Evolutionary conservation across 495 filamentous ascomycete species (phyloP).

Genomic region (Aspergillus sclerotioniger): DNA sequence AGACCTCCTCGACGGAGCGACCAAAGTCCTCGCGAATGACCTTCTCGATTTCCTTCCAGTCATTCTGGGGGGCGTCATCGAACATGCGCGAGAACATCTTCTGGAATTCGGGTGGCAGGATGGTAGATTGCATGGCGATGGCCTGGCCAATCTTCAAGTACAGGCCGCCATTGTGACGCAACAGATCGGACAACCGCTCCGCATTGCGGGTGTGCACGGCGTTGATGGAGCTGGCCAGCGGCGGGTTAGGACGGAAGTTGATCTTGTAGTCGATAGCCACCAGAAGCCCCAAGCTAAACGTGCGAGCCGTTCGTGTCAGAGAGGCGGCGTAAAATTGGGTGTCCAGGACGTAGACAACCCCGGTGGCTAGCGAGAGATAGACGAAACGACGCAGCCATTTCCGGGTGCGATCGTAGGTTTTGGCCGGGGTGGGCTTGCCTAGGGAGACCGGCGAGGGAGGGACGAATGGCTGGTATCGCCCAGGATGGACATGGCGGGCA

Average conservation of each 20-base stretch:
- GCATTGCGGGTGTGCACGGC: constrained; percentile 80
- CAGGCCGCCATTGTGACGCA: constrained; percentile 83
- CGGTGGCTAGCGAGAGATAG: constrained; percentile 58
- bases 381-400: constrained; percentile 76
- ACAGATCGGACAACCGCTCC: constrained; percentile 71
- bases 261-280: constrained; percentile 93
- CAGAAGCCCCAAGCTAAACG: constrained; percentile 74
- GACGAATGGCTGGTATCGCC: constrained; percentile 64
- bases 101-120: constrained; percentile 91
- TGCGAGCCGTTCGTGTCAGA: constrained; percentile 74
- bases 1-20: constrained; percentile 77
- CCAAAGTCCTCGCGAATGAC: constrained; percentile 89
- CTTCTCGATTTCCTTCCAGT: constrained; percentile 82
- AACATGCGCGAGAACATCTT: constrained; percentile 95
- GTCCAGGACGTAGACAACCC: constrained; percentile 65
- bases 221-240: constrained; percentile 61
- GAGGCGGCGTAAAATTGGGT: constrained; percentile 71
- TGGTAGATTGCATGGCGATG: constrained; percentile 95
- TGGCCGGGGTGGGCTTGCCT: constrained; percentile 65
- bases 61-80: constrained; percentile 94
- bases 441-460: constrained; percentile 81
- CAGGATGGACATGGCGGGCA: constrained; percentile 29
- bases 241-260: constrained; percentile 83
- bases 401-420: constrained; percentile 60
- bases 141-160: constrained; percentile 99